Base-by-base conservation (phyloP, 164 flowering plant species). In the Vitis cinerea region DNA sequence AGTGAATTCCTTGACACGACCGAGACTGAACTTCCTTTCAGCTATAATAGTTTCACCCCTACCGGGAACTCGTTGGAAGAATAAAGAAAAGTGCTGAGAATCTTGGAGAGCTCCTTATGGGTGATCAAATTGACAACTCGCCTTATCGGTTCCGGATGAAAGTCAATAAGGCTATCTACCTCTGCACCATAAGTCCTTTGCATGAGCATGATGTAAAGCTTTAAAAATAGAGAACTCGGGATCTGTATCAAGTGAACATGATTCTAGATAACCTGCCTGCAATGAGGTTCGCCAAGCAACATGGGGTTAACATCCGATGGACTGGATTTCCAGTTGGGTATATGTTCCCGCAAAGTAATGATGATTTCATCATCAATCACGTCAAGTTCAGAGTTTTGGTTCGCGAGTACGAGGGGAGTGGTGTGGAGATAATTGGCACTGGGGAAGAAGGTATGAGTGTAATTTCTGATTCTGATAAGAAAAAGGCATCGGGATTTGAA, bases 161-260 rank as follows among this genome's bases (percentile, higher is more conserved):
- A 8, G 2, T 50, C 4, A 73, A 79, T 48, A 77, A 79, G 23
- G 49, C 79, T 3, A 47, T 79, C 53, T 79, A 65, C 54, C 71
- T 79, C n/a, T 79, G 79, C 66, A 76, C 70, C 7, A 73, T 79
- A 30, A 49, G 47, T 13, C 70, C 77, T 1, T 57, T 79, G 9
- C 76, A 60, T 1, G 79, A 73, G 19, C 61, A 68, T 55, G 75
- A 76, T 37, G 77, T 71, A 13, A 79, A 79, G 53, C 68, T 79
- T 14, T 59, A 73, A 69, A 79, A 79, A 52, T 75, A 79, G 66
- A 73, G 82, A 53, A 73, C 77, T 23, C 71, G 66, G 2, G 75
- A 79, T 71, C 72, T 83, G 15, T 83, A 83, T 75, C 86, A 83
- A 73, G 86, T 83, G 52, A 83, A 83, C 66, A 72, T 83, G 82